Conservation (phyloP, 805 yeast species). For the Myxozyma neotropica region DNA sequence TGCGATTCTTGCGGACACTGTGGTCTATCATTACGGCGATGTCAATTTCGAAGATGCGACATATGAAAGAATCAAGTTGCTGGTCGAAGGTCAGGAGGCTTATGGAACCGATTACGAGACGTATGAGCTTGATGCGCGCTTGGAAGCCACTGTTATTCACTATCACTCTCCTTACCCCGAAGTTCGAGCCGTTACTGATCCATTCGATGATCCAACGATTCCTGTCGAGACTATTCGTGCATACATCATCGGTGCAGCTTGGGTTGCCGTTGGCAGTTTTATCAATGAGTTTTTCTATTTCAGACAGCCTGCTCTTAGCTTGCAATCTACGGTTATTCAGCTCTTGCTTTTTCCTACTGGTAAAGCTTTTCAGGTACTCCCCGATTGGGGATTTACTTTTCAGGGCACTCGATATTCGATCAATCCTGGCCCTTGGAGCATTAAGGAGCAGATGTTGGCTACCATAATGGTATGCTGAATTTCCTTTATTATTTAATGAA, state of each 20-base stretch:
- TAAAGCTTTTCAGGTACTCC: constrained; percentile 35
- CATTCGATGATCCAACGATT: constrained; percentile 53
- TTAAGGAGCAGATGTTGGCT: constrained; percentile 67
- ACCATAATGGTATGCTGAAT: constrained; percentile 42
- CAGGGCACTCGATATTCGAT: constrained; percentile 48
- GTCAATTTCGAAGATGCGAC: constrained; percentile 38
- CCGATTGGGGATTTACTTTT: constrained; percentile 29
- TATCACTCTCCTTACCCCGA: constrained; percentile 64
- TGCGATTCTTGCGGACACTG: constrained; percentile 46
- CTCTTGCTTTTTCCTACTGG: constrained; percentile 68
- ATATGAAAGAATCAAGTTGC: constrained; percentile 6
- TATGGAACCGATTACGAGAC: constrained; percentile 15
- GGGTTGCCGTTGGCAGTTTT: constrained; percentile 60
- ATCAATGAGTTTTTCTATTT: constrained; percentile 61
- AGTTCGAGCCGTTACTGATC: constrained; percentile 61
- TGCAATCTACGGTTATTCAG: constrained; percentile 63
- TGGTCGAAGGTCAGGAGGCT: constrained; percentile 18
- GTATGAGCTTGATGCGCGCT: constrained; percentile 9
- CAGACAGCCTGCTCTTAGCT: constrained; percentile 58
- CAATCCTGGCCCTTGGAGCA: constrained; percentile 67
- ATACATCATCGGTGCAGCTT: constrained; percentile 56
- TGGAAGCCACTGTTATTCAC: constrained; percentile 48
- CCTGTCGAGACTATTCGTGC: too few species aligned
- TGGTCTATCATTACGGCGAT: constrained; percentile 52
- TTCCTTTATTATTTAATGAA: background rate